These are phyloP conservation scores for Cladosporium sp. DNA, from an alignment of 2,329 filamentous ascomycete species.

Conservation along the genomic window DNA sequence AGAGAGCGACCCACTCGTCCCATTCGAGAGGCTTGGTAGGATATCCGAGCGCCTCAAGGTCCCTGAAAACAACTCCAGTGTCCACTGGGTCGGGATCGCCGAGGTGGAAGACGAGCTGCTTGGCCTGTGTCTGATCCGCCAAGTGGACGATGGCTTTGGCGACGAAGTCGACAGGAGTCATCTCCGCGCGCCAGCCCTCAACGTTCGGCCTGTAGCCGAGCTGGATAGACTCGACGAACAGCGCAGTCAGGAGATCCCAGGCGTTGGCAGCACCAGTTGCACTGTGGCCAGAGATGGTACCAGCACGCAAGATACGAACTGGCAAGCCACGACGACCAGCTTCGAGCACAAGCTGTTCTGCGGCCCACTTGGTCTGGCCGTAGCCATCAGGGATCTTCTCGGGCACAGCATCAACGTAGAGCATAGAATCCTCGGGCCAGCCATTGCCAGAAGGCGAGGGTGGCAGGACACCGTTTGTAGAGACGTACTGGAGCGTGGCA, in stretches of 20 bases:
- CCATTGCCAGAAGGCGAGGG: constrained; percentile 63
- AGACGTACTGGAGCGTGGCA: constrained; percentile 76
- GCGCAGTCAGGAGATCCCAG: constrained; percentile 74
- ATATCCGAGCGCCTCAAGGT: constrained; percentile 69
- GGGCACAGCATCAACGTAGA: constrained; percentile 68
- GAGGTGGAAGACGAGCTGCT: constrained; percentile 71
- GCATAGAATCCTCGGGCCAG: constrained; percentile 70
- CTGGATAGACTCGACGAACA: constrained; percentile 75
- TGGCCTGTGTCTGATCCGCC: constrained; percentile 62
- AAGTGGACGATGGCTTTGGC: constrained; percentile 73
- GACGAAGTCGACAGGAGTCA: constrained; percentile 83
- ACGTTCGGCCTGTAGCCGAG: constrained; percentile 71
- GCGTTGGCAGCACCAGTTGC: constrained; percentile 73
- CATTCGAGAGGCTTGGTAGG: constrained; percentile 66
- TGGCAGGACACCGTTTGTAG: constrained; percentile 77
- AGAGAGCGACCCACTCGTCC: constrained; percentile 73
- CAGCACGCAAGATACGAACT: constrained; percentile 70
- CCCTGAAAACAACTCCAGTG: constrained; percentile 66
- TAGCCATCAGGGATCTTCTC: constrained; percentile 72
- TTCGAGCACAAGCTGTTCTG: constrained; percentile 72
- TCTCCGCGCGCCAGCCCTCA: constrained; percentile 75
- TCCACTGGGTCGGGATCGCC: constrained; percentile 71
- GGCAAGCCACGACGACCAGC: constrained; percentile 69
- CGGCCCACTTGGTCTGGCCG: constrained; percentile 80
- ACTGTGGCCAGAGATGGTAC: constrained; percentile 79